Evolutionary conservation across 1,284 basidiomycete species (phyloP).

Genomic region (Fomitiporia mediterranea): DNA sequence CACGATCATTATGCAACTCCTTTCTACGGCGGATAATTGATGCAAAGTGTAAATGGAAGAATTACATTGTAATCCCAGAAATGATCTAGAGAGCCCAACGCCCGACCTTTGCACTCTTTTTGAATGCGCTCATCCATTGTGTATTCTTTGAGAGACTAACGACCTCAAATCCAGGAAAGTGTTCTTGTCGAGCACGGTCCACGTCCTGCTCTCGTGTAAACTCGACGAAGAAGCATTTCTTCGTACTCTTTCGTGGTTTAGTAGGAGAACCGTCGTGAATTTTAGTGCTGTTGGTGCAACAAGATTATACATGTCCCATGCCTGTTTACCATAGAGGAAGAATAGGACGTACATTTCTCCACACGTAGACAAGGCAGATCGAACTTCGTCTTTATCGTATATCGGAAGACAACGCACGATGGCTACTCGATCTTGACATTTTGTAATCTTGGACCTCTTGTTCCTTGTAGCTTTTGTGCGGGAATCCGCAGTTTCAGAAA

Average conservation of each 20-base stretch:
- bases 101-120: not conserved
- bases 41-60: not conserved
- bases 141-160: not conserved
- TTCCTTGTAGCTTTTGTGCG: not conserved
- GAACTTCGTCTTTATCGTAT: not conserved
- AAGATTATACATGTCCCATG: not conserved
- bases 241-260: not conserved
- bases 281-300: not conserved
- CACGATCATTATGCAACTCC: not conserved
- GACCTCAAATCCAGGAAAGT: constrained; percentile 1
- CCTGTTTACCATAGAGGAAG: not conserved
- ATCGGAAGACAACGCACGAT: not conserved
- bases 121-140: not conserved
- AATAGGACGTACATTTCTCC: not conserved
- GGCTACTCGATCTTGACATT: not conserved
- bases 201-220: not conserved
- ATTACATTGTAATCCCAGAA: not conserved
- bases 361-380: constrained; percentile 1
- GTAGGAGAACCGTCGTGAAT: not conserved
- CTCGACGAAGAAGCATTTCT: constrained; percentile 5
- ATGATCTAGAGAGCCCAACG: not conserved
- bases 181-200: not conserved
- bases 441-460: not conserved
- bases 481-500: not conserved
- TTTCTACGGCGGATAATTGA: not conserved